These are phyloP conservation scores for Gossypium herbaceum DNA, from an alignment of 345 rosid genomes.

Conservation along the genomic window DNA sequence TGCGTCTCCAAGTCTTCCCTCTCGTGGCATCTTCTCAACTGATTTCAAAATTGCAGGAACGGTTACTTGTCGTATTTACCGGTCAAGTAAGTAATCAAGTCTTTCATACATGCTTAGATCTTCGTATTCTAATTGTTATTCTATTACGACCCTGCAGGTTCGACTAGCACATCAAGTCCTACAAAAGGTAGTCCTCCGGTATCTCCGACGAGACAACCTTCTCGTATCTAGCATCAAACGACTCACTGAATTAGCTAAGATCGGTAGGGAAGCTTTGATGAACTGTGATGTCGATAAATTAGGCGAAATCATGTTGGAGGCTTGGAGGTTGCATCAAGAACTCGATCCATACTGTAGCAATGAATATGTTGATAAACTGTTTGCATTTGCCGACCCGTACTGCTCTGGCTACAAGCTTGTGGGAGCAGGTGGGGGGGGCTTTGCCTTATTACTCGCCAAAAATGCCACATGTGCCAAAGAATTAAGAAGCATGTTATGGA, in stretches of 20 bases:
- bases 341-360: constrained; percentile 95
- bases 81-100: constrained; percentile 67
- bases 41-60: constrained; percentile 60
- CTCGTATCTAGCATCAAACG: constrained; percentile 81
- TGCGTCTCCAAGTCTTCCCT: constrained; percentile 85
- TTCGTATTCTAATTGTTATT: background rate
- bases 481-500: constrained; percentile 46
- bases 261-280: constrained; percentile 90
- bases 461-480: constrained; percentile 45
- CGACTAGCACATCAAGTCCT: constrained; percentile 89
- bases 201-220: constrained; percentile 78
- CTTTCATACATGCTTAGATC: background rate
- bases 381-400: constrained; percentile 57
- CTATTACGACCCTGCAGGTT: constrained; percentile 46
- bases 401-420: constrained; percentile 93
- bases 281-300: constrained; percentile 69
- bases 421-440: constrained; percentile 98
- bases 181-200: constrained; percentile 84
- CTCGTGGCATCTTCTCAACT: constrained; percentile 62
- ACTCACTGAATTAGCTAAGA: constrained; percentile 72
- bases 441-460: constrained; percentile 67
- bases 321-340: constrained; percentile 97
- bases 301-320: constrained; percentile 88
- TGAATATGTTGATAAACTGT: constrained; percentile 72
- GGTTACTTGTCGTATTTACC: constrained; percentile 83